Base-by-base conservation (phyloP, 768 basidiomycete genomes). In the Agrocybe pediades region DNA sequence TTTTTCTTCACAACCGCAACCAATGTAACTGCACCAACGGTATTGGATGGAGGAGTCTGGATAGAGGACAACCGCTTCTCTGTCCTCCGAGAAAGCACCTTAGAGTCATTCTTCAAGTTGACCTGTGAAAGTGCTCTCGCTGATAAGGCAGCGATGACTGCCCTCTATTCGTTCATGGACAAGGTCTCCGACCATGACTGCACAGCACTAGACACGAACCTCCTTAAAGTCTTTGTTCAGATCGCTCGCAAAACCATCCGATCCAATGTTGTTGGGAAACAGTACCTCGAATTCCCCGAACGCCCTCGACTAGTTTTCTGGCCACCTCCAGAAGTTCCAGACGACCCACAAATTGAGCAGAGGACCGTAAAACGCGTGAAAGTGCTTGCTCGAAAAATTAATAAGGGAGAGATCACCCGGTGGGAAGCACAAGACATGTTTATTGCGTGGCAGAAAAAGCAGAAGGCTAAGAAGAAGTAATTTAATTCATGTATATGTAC, bases 121-220 rank as follows among this genome's bases (percentile, higher is more conserved):
- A 25, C 20, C 41, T 40, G 9, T 4, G 2, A 16, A 25, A 19
- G 33, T 41, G 29, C 20, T 48, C 51, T 3, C 52, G 57, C 25
- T 61, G 56, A 27, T 30, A 23, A 3, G 26, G 23, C 9, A 40
- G 55, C 8, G 59, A 62, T 27, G 26, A 50, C 27, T 2, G 26
- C 56, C 1, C 55, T 75, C 11, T 56, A 42, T 16, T 42, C 47
- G 1, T 69, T 74, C 45, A 68, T 74, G 66, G 65, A 68, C 3
- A 52, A 59, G 7, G 60, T 76, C n/a, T 57, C 68, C 6, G 69
- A 67, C 9, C 54, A 64, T 27, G 21, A 46, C 19, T 49, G 59
- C 24, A 52, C 62, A 1, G 20, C 30, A 2, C 41, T 45, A 5
- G 71, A 74, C 40, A 57, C 57, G 53, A 46, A 61, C 7, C 46